These are phyloP conservation scores for Penicillium paneum DNA, from an alignment of 2,329 filamentous ascomycete genomes.

Conservation along the genomic window DNA sequence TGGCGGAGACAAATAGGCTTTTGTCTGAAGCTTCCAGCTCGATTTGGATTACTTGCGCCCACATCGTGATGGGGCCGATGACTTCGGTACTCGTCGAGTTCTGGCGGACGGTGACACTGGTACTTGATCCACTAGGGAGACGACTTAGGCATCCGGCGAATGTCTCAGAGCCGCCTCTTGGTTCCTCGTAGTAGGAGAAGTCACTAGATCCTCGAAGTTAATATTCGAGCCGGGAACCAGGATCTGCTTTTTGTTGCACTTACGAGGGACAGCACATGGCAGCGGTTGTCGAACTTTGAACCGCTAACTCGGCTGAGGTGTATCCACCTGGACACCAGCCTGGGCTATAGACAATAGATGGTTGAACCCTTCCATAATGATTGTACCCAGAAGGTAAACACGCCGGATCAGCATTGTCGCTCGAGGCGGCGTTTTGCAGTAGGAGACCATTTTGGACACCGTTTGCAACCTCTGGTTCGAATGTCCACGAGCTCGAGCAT, in stretches of 20 bases:
- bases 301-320: conserved; percentile 19
- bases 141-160: conserved; percentile 1
- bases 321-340: conserved; percentile 28
- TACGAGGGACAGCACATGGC: conserved; percentile 25
- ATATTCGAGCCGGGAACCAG: background rate
- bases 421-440: background rate
- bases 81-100: conserved; percentile 13
- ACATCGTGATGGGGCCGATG: conserved; percentile 27
- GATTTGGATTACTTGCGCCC: conserved; percentile 23
- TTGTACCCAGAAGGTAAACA: conserved; percentile 5
- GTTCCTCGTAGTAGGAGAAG: background rate
- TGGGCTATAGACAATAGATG: conserved; percentile 20
- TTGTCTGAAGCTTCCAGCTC: background rate
- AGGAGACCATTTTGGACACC: background rate
- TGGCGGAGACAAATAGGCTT: background rate
- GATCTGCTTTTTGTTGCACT: background rate
- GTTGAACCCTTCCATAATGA: conserved; percentile 12
- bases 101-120: conserved; percentile 8
- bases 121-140: background rate
- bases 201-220: background rate
- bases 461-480: background rate
- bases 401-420: background rate
- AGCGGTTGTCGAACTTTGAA: conserved; percentile 19
- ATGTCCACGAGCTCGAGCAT: conserved; percentile 5
- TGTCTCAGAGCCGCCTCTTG: background rate